Base-by-base conservation (phyloP, 192 early-diverging fungal species). In the Gamsiella multidivaricata region DNA sequence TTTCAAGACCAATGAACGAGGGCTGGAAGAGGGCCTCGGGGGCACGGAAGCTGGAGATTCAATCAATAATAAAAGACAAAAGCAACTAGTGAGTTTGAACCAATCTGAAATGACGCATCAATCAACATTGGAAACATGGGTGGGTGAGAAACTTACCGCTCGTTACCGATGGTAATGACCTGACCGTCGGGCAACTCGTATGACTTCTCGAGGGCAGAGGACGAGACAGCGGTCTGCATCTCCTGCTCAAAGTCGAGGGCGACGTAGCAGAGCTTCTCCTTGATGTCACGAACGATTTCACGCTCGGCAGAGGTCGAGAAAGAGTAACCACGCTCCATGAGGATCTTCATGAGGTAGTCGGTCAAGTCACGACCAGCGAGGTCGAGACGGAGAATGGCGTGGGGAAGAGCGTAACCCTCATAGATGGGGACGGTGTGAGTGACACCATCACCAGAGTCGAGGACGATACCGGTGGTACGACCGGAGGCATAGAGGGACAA, bases 211-310 rank as follows among this genome's bases (percentile, higher is more conserved):
- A 98, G 88, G 66, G 95, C 89, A 55, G 95, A 95, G 34, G 95
- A 96, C 61, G 89, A 91, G 73, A 88, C 90, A 61, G 95, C 95
- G 68, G 96, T 99, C 83, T 95, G 90, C 91, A 97, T 93, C 86
- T 99, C 98, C 89, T 97, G 94, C 78, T 97, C 96, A 84, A 94
- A 97, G 88, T 99, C 97, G 43, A 98, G 88, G 62, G 96, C 96
- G 75, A 97, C 96, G 81, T 98, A 98, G 88, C 95, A 94, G 70
- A 98, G 92, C 91, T 97, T 97, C 86, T 98, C 98, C 91, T 99
- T 99, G 88, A 99, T 97, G 80, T 98, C 96, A 84, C 96, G 95
- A 75, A 97, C 96, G 74, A 97, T 97, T 92, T 97, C 96, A 82
- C 93, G 91, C 87, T 97, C 96, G 70, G 96, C 94, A 28, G 96